Conservation (phyloP, 2,329 filamentous ascomycete genomes). For the Drechslerella coelobrocha region DNA sequence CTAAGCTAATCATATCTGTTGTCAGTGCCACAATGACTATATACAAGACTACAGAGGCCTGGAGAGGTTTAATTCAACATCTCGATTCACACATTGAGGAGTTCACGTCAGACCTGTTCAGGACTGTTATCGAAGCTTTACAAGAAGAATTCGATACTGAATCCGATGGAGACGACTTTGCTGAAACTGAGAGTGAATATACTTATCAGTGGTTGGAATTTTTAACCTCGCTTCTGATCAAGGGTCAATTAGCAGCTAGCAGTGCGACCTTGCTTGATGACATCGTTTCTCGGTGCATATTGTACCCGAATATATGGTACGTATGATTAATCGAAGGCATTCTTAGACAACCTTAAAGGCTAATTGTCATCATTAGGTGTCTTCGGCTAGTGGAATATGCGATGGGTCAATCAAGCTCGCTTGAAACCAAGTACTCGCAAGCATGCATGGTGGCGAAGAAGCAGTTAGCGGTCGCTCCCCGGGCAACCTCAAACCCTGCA, state of each 20-base stretch:
- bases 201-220: constrained; percentile 49
- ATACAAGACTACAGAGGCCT: constrained; percentile 38
- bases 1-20: neutral
- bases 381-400: constrained; percentile 43
- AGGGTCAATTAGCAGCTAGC: constrained; percentile 33
- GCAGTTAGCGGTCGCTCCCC: constrained; percentile 18
- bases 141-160: constrained; percentile 33
- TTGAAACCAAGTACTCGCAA: constrained; percentile 47
- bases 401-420: constrained; percentile 37
- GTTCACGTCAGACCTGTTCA: constrained; percentile 31
- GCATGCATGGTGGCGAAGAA: constrained; percentile 47
- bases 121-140: constrained; percentile 37
- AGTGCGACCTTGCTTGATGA: constrained; percentile 34
- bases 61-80: constrained; percentile 40
- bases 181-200: constrained; percentile 45
- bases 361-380: constrained; percentile 28
- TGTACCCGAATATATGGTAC: constrained; percentile 40
- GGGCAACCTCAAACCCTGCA: constrained; percentile 6
- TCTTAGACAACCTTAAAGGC: neutral
- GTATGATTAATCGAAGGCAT: neutral
- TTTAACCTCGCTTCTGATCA: constrained; percentile 26
- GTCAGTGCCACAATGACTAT: constrained; percentile 41
- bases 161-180: constrained; percentile 35
- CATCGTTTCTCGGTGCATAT: constrained; percentile 43
- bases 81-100: constrained; percentile 31